Conservation (phyloP, 148 eudicot species). For the Camellia lanceoleosa region DNA sequence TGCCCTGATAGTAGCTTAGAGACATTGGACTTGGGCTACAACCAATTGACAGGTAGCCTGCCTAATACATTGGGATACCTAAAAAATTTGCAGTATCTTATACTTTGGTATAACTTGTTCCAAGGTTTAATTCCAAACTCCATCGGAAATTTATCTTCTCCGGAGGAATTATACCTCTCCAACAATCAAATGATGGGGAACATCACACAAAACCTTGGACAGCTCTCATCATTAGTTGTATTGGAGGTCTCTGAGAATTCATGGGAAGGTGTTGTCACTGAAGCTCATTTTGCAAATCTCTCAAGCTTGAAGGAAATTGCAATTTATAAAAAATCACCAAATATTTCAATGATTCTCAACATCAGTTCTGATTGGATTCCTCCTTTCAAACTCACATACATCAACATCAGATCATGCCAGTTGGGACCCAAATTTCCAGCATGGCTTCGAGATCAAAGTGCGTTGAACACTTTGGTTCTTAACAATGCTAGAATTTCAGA, state of each 20-base stretch:
- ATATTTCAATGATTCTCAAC: conserved; percentile 21
- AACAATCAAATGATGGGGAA: conserved; percentile 22
- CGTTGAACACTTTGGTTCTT: not conserved
- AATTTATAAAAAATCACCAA: not conserved
- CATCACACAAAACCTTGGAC: conserved; percentile 15
- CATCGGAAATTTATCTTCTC: conserved; percentile 14
- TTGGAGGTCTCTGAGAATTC: conserved; percentile 16
- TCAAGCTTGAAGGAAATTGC: conserved; percentile 15
- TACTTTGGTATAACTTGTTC: conserved; percentile 11
- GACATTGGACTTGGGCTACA: conserved; percentile 13
- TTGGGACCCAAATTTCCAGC: conserved; percentile 27
- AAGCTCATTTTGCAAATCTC: conserved; percentile 21
- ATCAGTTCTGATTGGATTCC: conserved; percentile 22
- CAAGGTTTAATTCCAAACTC: conserved; percentile 20
- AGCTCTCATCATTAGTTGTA: conserved; percentile 10
- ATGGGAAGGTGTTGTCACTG: conserved; percentile 24
- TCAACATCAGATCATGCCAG: conserved; percentile 12
- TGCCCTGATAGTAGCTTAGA: conserved; percentile 17
- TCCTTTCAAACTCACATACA: conserved; percentile 17
- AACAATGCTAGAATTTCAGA: conserved; percentile 16
- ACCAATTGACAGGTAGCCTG: conserved; percentile 12
- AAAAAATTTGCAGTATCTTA: conserved; percentile 4
- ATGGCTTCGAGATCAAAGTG: conserved; percentile 18
- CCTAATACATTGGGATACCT: conserved; percentile 17
- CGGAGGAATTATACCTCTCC: conserved; percentile 11